Evolutionary conservation across 352 stramenopile genomes (phyloP), one percentile per base, ranked within the genome.

Genomic region (Phytophthora pisi): DNA sequence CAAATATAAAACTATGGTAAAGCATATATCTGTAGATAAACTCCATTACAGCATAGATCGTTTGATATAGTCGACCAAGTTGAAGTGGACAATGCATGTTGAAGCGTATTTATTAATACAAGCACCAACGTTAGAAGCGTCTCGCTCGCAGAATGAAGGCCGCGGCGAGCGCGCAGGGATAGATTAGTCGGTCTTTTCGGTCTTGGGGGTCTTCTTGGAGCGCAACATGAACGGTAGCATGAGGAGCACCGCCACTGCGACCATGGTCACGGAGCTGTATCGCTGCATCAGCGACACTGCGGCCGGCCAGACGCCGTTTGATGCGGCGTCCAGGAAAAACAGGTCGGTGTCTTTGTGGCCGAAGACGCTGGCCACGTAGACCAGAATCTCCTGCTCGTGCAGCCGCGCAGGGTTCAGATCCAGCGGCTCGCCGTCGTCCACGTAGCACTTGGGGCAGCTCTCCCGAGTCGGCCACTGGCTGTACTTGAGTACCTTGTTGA

Each of bases 401-500:
- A 91, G 66, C 28, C 54, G 55, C 3, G 72, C 72, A 7, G 78
- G 78, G 55, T 91, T 81, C 23, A 91, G 61, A 46, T 81, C 79
- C 36, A 80, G 61, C 4, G 68, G 69, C 34, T 75, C 57, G 23
- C 86, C 70, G 46, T 82, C 72, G 31, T 83, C 72, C 11, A 77
- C 70, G 50, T 87, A 91, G 61, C 83, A 91, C 9, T 80, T 58
- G 6, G 66, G 74, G 54, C 83, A 91, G 30, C 68, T 74, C 55
- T 75, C 57, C 50, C 77, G 53, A 0, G 66, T 67, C 42, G 86
- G 84, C 81, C 83, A 94, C 55, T 89, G 81, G 1, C 36, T 71
- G 28, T 92, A 87, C 58, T 91, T 87, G 15, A 84, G 85, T 31
- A 89, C 76, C 47, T 86, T 86, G 71, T 93, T 95, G n/a, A 95